Percentiles rank a stretch among this genome's conserved stretches.
Evolutionary conservation across 495 filamentous ascomycete species (phyloP).

Genomic region (Trichoderma reesei): DNA sequence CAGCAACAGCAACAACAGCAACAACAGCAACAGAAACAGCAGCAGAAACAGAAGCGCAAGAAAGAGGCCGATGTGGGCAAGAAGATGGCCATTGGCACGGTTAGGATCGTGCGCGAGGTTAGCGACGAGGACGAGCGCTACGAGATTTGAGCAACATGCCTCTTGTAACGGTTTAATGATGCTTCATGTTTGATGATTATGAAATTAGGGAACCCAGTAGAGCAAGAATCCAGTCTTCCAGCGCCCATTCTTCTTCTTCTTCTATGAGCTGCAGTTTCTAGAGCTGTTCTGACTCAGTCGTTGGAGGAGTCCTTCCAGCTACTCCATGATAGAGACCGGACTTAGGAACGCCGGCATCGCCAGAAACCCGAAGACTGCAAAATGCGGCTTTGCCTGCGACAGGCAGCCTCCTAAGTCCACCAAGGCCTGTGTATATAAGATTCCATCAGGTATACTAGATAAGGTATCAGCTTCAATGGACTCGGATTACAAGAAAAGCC

Average conservation of each 20-base stretch:
- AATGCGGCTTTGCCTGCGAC: background rate
- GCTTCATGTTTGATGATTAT: too few relatives aligned
- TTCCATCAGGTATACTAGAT: too few relatives aligned
- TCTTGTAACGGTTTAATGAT: background rate
- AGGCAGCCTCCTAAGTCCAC: background rate
- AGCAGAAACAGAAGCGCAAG: background rate
- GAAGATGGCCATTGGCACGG: background rate
- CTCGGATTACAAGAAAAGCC: too few relatives aligned
- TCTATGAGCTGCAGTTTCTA: background rate
- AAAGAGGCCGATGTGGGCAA: conserved; percentile 1
- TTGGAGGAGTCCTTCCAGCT: background rate
- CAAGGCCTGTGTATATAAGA: background rate
- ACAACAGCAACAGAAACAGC: too few relatives aligned
- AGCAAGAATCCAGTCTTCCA: background rate
- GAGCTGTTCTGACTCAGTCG: background rate
- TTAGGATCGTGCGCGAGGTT: background rate
- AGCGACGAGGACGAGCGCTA: background rate
- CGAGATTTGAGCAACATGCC: background rate
- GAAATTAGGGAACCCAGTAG: background rate
- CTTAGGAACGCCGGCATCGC: background rate
- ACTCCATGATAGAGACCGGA: background rate
- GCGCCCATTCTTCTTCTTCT: background rate
- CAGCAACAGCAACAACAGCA: too few relatives aligned
- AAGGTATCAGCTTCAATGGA: too few relatives aligned
- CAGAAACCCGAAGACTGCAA: background rate